Evolutionary conservation across 1,284 basidiomycete species (phyloP).

Genomic region (Ganoderma multipileum): DNA sequence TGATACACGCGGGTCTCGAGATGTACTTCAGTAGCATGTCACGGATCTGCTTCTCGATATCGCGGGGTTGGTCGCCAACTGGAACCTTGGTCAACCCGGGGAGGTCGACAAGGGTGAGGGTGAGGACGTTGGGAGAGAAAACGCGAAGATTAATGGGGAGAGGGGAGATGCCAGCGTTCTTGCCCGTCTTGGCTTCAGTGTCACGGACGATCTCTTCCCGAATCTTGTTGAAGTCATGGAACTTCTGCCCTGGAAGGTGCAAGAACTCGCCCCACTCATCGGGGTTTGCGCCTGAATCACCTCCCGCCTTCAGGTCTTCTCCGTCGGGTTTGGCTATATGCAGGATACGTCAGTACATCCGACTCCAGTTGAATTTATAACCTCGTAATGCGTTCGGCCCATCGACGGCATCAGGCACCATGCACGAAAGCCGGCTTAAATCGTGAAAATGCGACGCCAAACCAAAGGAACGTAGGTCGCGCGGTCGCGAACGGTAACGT

Average conservation of each 20-base stretch:
- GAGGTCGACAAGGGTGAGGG: constrained; percentile 95
- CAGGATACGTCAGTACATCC: not conserved
- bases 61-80: constrained; percentile 96
- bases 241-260: constrained; percentile 95
- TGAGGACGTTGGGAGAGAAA: constrained; percentile 96
- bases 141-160: constrained; percentile 97
- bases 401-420: not conserved
- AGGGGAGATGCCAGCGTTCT: constrained; percentile 96
- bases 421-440: too few relatives aligned
- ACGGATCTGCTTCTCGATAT: constrained; percentile 97
- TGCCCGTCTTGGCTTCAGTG: constrained; percentile 97
- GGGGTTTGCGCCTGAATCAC: constrained; percentile 78
- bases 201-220: constrained; percentile 95
- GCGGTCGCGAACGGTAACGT: not conserved
- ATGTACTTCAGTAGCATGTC: constrained; percentile 98
- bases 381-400: not conserved
- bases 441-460: not conserved
- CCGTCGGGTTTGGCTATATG: constrained; percentile 24
- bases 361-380: not conserved
- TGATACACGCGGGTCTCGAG: constrained; percentile 87
- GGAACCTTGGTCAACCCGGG: constrained; percentile 97
- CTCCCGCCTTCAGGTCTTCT: constrained; percentile 31
- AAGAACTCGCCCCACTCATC: constrained; percentile 99
- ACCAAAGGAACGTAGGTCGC: not conserved
- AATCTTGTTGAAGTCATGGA: constrained; percentile 97